These are phyloP conservation scores for Aphanomyces cochlioides DNA, from an alignment of 352 stramenopile species.

Conservation along the genomic window DNA sequence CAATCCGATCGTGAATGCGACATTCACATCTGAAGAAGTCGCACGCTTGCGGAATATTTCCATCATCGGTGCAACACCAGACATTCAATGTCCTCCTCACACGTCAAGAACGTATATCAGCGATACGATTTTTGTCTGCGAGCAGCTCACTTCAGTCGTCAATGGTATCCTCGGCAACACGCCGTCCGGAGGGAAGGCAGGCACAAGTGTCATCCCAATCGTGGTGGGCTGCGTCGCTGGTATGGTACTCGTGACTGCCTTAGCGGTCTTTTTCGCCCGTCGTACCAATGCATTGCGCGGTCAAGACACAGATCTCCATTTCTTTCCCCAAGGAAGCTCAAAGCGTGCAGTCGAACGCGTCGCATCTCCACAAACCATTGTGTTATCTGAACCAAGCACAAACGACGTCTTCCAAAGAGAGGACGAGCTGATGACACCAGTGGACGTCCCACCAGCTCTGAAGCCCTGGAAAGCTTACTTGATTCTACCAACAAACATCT, in stretches of 20 bases:
- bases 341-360: too few species aligned
- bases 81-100: neutral
- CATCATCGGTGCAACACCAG: neutral
- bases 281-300: too few species aligned
- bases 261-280: neutral
- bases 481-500: neutral
- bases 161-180: too few species aligned
- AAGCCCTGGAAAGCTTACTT: neutral
- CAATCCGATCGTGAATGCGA: neutral
- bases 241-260: neutral
- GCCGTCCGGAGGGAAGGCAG: too few species aligned
- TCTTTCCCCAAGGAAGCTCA: too few species aligned
- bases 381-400: too few species aligned
- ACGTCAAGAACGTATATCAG: neutral
- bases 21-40: neutral
- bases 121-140: neutral
- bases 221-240: neutral
- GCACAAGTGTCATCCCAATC: neutral
- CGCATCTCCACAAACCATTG: too few species aligned
- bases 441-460: too few species aligned
- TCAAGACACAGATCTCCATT: too few species aligned
- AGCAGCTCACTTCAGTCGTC: neutral
- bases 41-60: neutral
- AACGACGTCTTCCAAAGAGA: too few species aligned
- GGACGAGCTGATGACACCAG: too few species aligned